These are phyloP conservation scores for Cyclotella sp. DNA, from an alignment of 108 stramenopile genomes.

Conservation along the genomic window DNA sequence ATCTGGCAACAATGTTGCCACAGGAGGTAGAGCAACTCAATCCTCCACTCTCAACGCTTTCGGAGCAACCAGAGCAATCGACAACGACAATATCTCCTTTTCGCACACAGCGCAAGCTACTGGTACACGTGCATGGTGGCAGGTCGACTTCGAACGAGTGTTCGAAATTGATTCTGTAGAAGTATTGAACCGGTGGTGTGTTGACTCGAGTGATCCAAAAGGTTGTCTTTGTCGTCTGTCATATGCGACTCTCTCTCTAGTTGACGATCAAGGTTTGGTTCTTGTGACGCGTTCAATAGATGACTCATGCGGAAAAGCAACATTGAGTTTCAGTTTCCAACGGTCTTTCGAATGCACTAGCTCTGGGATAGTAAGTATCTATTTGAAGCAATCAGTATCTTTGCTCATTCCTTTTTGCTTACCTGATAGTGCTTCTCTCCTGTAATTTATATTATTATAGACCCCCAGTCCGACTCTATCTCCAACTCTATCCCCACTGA, in stretches of 20 bases:
- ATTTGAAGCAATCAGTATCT: too few species aligned
- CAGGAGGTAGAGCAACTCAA: background rate
- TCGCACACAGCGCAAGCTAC: background rate
- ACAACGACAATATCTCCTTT: background rate
- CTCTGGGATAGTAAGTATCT: background rate
- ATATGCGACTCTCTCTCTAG: background rate
- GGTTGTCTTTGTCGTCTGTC: slow-evolving; percentile 5
- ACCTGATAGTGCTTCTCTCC: too few species aligned
- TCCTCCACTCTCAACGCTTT: background rate
- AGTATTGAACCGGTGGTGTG: background rate
- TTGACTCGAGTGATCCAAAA: background rate
- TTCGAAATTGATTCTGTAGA: background rate
- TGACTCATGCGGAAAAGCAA: background rate
- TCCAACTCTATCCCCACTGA: too few species aligned
- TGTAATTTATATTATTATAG: too few species aligned
- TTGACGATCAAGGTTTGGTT: background rate
- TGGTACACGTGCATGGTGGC: background rate
- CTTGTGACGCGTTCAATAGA: background rate
- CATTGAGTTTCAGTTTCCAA: background rate
- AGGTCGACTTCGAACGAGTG: background rate
- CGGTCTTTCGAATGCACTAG: background rate
- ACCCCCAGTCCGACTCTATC: too few species aligned
- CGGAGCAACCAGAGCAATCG: background rate
- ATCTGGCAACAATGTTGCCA: slow-evolving; percentile 5
- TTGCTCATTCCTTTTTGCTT: too few species aligned